Evolutionary conservation across 106 monocot species (phyloP), one percentile per base, ranked within the genome.

Genomic region (Narthecium ossifragum): DNA sequence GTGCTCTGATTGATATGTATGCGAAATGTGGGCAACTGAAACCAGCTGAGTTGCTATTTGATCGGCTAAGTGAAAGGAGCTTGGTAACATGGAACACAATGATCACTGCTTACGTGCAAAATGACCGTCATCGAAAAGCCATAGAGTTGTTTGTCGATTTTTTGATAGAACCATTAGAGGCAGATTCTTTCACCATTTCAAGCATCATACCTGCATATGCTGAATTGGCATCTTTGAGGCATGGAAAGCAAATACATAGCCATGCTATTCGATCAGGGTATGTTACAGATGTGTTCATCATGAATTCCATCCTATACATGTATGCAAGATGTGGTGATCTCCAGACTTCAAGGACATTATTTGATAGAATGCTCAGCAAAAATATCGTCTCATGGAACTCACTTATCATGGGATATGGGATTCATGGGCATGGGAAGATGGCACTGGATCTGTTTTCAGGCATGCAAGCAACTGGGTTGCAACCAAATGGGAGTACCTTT

Each of bases 261-360:
- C 76, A 70, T 66, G 62, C 68, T 18, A 21, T 78, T 17, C 80
- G 72, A 43, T 78, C 50, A 49, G 83, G 78, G 2, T 78, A 73
- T 48, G 69, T 30, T 24, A 50, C 17, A 10, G 59, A 75, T 45
- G 61, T 31, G 32, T 31, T 70, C 11, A 49, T 80, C 6, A 67
- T 64, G 28, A 94, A 90, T 41, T 74, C 85, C 1, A 73, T 94
- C 8, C 34, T 75, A 18, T 56, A 80, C 40, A 75, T 86, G 90
- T 90, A 96, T 56, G 86, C 80, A 47, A 75, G 27, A 70, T 80
- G 90, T 48, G 94, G 90, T 15, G 80, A 90, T 56, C 29, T 90
- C 14, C 53, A 52, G 15, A 53, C 67, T 12, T 69, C 80, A 29
- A 80, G 58, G 59, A 68, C 17, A 24, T 60, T 76, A 21, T 94